A percentile compares a stretch with the other conserved stretches of the same genome.
Evolutionary conservation across 495 filamentous ascomycete genomes (phyloP).

Genomic region (Podospora australis): DNA sequence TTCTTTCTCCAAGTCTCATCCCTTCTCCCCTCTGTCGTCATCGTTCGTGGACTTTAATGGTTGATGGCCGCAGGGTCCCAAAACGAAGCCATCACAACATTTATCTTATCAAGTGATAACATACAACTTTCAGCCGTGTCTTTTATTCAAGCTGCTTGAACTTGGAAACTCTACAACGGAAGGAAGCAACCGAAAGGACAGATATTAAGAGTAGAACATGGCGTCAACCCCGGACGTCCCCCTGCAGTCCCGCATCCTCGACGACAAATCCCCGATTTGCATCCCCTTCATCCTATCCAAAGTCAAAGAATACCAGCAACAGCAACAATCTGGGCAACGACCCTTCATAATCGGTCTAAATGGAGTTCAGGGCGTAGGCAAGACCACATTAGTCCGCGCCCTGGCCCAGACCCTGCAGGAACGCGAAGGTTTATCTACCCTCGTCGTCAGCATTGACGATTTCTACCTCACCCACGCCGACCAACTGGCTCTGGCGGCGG

Average conservation of each 20-base stretch:
- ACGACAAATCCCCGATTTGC: conserved; percentile 84
- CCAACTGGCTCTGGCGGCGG: conserved; percentile 60
- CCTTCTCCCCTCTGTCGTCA: conserved; percentile 15
- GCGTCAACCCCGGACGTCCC: conserved; percentile 16
- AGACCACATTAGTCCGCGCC: conserved; percentile 75
- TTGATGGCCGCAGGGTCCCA: too few relatives aligned
- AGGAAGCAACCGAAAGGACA: too few relatives aligned
- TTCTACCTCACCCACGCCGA: conserved; percentile 72
- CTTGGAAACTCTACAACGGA: too few relatives aligned
- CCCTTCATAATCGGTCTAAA: conserved; percentile 58
- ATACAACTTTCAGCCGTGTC: too few relatives aligned
- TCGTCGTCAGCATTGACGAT: conserved; percentile 85
- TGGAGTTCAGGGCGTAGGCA: conserved; percentile 80
- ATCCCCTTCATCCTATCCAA: conserved; percentile 75
- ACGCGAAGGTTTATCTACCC: conserved; percentile 61
- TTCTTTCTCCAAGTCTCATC: not conserved
- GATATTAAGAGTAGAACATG: too few relatives aligned
- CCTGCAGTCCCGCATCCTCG: conserved; percentile 43
- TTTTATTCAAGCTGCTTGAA: too few relatives aligned
- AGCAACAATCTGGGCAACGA: conserved; percentile 23
- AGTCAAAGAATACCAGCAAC: conserved; percentile 45
- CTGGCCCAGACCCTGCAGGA: conserved; percentile 59
- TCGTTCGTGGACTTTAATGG: too few relatives aligned
- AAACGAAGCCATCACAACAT: too few relatives aligned
- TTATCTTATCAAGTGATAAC: too few relatives aligned